These are phyloP conservation scores for Stygiomarasmius scandens DNA, from an alignment of 1,284 basidiomycete species.

Conservation along the genomic window DNA sequence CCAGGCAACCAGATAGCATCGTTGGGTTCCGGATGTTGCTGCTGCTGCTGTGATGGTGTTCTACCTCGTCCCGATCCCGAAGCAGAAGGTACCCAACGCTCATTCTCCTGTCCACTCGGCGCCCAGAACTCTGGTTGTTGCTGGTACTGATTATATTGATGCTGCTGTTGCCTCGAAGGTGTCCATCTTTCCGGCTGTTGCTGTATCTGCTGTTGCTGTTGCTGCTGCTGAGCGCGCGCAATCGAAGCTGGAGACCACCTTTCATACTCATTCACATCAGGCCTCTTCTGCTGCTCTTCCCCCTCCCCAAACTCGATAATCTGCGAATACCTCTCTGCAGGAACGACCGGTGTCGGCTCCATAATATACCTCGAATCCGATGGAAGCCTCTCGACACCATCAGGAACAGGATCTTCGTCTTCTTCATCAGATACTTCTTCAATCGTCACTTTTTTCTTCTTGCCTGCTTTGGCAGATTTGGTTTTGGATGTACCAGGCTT, in stretches of 20 bases:
- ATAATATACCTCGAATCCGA: constrained; percentile 37
- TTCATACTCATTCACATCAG: no score
- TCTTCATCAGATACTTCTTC: constrained; percentile 50
- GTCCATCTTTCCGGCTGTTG: no score
- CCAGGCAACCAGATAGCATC: neutral
- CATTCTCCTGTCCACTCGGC: neutral
- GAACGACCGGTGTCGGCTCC: constrained; percentile 43
- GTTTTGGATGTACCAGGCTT: constrained; percentile 14
- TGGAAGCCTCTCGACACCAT: constrained; percentile 33
- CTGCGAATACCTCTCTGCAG: constrained; percentile 30
- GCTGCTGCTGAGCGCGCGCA: no score
- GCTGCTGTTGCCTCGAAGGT: no score
- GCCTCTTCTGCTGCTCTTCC: no score
- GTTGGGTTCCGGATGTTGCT: neutral
- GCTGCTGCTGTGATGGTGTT: no score
- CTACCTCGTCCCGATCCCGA: no score
- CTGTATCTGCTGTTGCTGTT: no score
- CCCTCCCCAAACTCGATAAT: neutral
- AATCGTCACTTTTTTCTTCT: constrained; percentile 42
- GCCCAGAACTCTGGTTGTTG: no score
- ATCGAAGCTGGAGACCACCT: no score
- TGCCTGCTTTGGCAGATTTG: constrained; percentile 21
- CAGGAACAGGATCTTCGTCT: constrained; percentile 35
- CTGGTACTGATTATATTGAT: no score
- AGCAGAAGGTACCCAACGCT: neutral